Conservation (phyloP, 73 alveolate species). For the Tetrahymena elliotti region DNA sequence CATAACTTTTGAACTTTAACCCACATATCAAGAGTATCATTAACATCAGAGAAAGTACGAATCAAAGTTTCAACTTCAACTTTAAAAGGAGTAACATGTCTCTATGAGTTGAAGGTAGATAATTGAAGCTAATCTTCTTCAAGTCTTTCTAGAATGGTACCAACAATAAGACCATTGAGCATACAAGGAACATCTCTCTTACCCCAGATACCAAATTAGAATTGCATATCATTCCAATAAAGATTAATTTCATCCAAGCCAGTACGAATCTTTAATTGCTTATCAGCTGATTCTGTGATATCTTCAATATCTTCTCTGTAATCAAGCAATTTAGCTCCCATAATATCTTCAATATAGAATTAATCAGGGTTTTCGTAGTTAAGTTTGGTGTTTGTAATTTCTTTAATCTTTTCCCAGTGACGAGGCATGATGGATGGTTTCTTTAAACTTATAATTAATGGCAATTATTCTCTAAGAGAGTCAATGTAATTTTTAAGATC, state of each 20-base stretch:
- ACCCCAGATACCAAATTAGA: constrained; percentile 96
- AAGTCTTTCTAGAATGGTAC: constrained; percentile 96
- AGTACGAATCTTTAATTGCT: constrained; percentile 89
- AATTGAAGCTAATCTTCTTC: constrained; percentile 97
- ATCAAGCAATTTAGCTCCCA: constrained; percentile 82
- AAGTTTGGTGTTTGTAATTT: constrained; percentile 54
- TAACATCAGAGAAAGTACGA: constrained; percentile 80
- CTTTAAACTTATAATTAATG: constrained; percentile 78
- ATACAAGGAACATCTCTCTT: constrained; percentile 95
- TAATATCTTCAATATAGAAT: constrained; percentile 69
- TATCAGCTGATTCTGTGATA: constrained; percentile 98
- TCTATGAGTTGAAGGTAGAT: constrained; percentile 88
- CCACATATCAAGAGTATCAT: constrained; percentile 99
- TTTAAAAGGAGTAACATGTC: constrained; percentile 94
- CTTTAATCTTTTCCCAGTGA: constrained; percentile 91
- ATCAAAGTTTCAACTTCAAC: constrained; percentile 78
- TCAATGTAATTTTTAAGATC: constrained; percentile 91
- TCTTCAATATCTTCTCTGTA: constrained; percentile 95
- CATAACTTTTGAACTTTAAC: constrained; percentile 98
- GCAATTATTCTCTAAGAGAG: constrained; percentile 81
- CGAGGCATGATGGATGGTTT: constrained; percentile 91
- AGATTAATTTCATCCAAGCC: constrained; percentile 85
- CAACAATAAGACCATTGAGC: constrained; percentile 93
- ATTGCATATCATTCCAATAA: constrained; percentile 92
- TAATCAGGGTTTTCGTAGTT: constrained; percentile 60